Percentiles rank a stretch among this genome's conserved stretches.
Evolutionary conservation across 129 eudicot species (phyloP).

Genomic region (Artemisia annua): DNA sequence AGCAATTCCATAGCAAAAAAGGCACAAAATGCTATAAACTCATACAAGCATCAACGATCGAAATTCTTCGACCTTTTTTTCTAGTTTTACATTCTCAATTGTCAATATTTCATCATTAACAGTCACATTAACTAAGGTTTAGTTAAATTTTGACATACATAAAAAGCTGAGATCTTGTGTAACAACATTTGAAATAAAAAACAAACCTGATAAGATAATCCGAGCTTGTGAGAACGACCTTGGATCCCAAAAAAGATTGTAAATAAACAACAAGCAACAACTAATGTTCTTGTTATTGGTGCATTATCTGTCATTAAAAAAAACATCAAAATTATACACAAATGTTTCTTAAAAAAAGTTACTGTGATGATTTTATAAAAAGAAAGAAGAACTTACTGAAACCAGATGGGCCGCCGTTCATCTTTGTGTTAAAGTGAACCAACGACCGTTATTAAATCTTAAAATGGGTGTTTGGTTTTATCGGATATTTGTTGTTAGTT

Average conservation of each 20-base stretch:
- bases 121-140: too few relatives aligned
- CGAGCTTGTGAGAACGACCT: slow-evolving; percentile 75
- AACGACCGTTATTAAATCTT: slow-evolving; percentile 42
- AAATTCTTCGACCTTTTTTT: too few relatives aligned
- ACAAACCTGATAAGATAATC: slow-evolving; percentile 70
- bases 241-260: slow-evolving; percentile 85
- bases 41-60: too few relatives aligned
- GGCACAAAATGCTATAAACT: too few relatives aligned
- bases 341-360: not conserved
- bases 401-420: slow-evolving; percentile 99
- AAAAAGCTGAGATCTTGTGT: too few relatives aligned
- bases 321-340: too few relatives aligned
- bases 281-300: slow-evolving; percentile 79
- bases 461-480: not conserved
- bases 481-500: slow-evolving; percentile 11
- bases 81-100: too few relatives aligned
- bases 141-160: not conserved
- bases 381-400: slow-evolving; percentile 64
- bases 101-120: too few relatives aligned
- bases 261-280: slow-evolving; percentile 66
- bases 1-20: too few relatives aligned
- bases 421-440: slow-evolving; percentile 49
- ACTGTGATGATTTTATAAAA: not conserved
- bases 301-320: slow-evolving; percentile 89
- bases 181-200: not conserved